Conservation (phyloP, 176 grass and related monocot species). For the Carex cristatella region DNA sequence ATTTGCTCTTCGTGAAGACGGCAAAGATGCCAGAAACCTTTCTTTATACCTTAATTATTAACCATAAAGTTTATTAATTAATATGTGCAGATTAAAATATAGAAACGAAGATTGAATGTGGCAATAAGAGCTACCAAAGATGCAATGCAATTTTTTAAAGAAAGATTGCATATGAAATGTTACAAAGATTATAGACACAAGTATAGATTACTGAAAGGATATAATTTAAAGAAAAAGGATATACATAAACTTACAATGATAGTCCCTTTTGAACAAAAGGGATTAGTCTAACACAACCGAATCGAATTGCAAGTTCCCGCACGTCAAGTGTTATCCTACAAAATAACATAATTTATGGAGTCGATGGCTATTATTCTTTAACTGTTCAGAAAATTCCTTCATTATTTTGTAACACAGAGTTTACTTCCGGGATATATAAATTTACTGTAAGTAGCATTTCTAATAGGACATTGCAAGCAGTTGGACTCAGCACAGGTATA, state of each 20-base stretch:
- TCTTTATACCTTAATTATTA: slow-evolving; percentile 71
- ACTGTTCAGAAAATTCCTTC: background rate
- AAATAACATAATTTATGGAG: slow-evolving; percentile 7
- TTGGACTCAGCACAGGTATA: background rate
- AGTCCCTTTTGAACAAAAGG: slow-evolving; percentile 86
- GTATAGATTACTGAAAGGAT: background rate
- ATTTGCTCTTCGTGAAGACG: slow-evolving; percentile 60
- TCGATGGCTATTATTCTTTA: background rate
- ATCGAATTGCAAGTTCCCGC: slow-evolving; percentile 80
- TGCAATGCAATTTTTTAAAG: background rate
- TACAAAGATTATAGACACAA: background rate
- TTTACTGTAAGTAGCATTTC: background rate
- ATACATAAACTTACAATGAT: slow-evolving; percentile 44
- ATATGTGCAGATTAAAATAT: background rate
- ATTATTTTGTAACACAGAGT: background rate
- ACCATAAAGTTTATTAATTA: background rate
- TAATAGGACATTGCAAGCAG: background rate
- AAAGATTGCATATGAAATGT: background rate
- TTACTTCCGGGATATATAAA: background rate
- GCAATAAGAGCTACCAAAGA: background rate
- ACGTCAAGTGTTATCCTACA: slow-evolving; percentile 60
- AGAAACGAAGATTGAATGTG: background rate
- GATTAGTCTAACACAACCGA: slow-evolving; percentile 88
- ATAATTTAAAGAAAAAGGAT: background rate
- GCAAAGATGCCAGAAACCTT: slow-evolving; percentile 67